Evolutionary conservation across 768 basidiomycete genomes (phyloP).

Genomic region (Collybiopsis luxurians): DNA sequence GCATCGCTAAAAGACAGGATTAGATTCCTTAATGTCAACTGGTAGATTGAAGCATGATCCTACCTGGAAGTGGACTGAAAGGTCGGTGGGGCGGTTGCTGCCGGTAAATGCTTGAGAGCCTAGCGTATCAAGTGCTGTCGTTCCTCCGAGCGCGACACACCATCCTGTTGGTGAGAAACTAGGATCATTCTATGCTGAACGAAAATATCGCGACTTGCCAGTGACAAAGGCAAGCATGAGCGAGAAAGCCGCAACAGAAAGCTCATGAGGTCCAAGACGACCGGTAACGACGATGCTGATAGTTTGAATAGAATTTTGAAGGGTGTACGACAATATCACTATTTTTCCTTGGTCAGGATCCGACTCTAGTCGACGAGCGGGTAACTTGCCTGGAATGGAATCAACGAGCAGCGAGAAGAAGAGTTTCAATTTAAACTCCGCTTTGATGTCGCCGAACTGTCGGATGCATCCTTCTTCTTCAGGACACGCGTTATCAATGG

Average conservation of each 20-base stretch:
- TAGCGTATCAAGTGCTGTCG: slow-evolving; percentile 74
- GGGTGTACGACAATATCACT: slow-evolving; percentile 69
- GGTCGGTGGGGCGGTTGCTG: slow-evolving; percentile 52
- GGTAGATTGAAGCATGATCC: too few species aligned
- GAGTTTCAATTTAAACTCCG: slow-evolving; percentile 23
- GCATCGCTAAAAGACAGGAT: slow-evolving; percentile 57
- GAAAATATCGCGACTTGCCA: slow-evolving; percentile 49
- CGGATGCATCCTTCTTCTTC: slow-evolving; percentile 26
- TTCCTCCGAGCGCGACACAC: slow-evolving; percentile 77
- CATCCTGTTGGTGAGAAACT: slow-evolving; percentile 52
- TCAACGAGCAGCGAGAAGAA: slow-evolving; percentile 50
- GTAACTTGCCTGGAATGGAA: slow-evolving; percentile 52
- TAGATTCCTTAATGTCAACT: too few species aligned
- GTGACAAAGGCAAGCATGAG: slow-evolving; percentile 79
- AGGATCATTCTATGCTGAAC: slow-evolving; percentile 43
- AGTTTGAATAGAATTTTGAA: slow-evolving; percentile 76
- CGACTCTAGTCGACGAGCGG: neutral
- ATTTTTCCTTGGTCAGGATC: slow-evolving; percentile 7
- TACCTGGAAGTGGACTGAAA: slow-evolving; percentile 56
- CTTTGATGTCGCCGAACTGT: slow-evolving; percentile 16
- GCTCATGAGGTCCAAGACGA: slow-evolving; percentile 64
- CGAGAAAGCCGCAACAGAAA: slow-evolving; percentile 70
- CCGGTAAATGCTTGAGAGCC: slow-evolving; percentile 79
- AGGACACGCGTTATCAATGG: slow-evolving; percentile 9
- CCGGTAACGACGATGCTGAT: slow-evolving; percentile 61